phyloP scores from a whole-genome alignment of 2,329 filamentous ascomycete genomes.

The Aspergillus sp. region DNA sequence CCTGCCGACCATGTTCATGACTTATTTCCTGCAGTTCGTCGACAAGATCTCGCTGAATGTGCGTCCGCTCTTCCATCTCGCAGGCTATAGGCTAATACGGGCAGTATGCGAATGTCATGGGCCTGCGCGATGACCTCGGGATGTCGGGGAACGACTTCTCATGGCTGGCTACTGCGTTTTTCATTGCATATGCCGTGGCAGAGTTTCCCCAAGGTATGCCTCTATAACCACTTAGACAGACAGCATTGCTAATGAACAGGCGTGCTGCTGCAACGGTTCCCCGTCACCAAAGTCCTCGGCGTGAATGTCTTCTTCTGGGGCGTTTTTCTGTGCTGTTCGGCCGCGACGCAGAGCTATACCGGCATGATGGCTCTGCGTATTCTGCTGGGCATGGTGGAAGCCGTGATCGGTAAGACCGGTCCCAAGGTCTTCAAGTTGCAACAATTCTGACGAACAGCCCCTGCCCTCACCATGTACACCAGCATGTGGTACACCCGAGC shows the following conservation, averaged over 20 bases:
- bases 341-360: conserved; percentile 44
- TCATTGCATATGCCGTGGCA: conserved; percentile 51
- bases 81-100: background rate
- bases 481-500: conserved; percentile 20
- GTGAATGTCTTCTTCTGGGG: conserved; percentile 47
- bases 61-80: too few species aligned
- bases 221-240: background rate
- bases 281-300: conserved; percentile 53
- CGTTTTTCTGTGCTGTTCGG: conserved; percentile 27
- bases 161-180: conserved; percentile 53
- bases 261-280: conserved; percentile 51
- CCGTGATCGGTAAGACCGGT: conserved; percentile 13
- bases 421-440: too few species aligned
- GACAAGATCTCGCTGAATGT: conserved; percentile 58
- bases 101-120: conserved; percentile 59
- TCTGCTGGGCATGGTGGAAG: conserved; percentile 49
- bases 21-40: conserved; percentile 55
- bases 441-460: conserved; percentile 8
- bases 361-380: conserved; percentile 44
- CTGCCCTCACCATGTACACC: conserved; percentile 18
- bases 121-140: conserved; percentile 45
- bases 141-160: conserved; percentile 54
- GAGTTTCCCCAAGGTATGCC: conserved; percentile 50
- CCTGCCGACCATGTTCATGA: conserved; percentile 52
- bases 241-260: conserved; percentile 23